Percentiles rank a stretch among this genome's conserved stretches.
These are phyloP conservation scores for Agrocybe pediades DNA, from an alignment of 768 basidiomycete genomes.

Conservation along the genomic window DNA sequence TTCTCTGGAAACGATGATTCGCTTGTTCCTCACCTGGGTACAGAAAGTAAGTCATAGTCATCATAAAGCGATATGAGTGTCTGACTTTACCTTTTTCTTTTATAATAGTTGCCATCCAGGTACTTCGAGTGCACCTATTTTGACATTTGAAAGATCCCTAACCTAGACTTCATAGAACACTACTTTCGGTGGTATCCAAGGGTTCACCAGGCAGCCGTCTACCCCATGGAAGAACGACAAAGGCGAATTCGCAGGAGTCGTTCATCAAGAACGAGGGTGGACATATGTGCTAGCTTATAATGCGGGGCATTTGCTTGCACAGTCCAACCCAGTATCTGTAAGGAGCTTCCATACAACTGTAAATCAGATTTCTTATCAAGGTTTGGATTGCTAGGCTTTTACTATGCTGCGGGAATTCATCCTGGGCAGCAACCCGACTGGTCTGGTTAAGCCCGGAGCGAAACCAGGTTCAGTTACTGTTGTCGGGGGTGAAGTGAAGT, in stretches of 20 bases:
- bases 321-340: slow-evolving; percentile 37
- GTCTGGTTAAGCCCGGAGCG: slow-evolving; percentile 43
- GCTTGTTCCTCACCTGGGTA: slow-evolving; percentile 61
- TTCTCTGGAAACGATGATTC: slow-evolving; percentile 74
- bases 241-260: slow-evolving; percentile 63
- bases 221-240: slow-evolving; percentile 68
- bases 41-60: slow-evolving; percentile 48
- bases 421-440: slow-evolving; percentile 60
- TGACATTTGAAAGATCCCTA: neutral
- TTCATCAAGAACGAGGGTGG: slow-evolving; percentile 78
- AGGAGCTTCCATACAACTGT: slow-evolving; percentile 9
- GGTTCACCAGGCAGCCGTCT: slow-evolving; percentile 68
- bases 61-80: neutral
- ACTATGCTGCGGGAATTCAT: slow-evolving; percentile 68
- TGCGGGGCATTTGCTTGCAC: slow-evolving; percentile 44
- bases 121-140: slow-evolving; percentile 16
- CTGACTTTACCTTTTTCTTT: slow-evolving; percentile 6
- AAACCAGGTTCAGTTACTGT: slow-evolving; percentile 30
- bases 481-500: slow-evolving; percentile 50
- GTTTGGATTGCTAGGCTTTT: slow-evolving; percentile 45
- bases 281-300: slow-evolving; percentile 45
- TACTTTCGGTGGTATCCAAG: slow-evolving; percentile 76
- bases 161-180: slow-evolving; percentile 52
- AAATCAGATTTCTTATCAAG: neutral
- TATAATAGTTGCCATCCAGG: slow-evolving; percentile 55